Percentiles rank a stretch among this genome's conserved stretches.
Conservation (phyloP, 1,139 yeast species). For the Nadsonia starkeyi-henricii region DNA sequence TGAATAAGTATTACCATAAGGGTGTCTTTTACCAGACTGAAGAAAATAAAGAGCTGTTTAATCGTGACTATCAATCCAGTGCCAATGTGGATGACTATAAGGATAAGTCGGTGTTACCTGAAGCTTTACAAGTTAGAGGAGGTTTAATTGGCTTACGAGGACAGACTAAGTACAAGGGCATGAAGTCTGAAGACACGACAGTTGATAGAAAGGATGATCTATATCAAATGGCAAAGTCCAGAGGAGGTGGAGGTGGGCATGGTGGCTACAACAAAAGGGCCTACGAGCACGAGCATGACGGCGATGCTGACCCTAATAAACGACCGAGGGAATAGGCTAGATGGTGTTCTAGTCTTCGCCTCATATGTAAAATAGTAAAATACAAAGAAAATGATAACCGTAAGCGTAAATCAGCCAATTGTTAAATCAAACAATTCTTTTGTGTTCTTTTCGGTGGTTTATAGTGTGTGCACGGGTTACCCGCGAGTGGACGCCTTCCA, state of each 20-base stretch:
- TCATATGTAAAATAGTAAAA: no score
- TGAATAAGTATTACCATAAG: constrained; percentile 22
- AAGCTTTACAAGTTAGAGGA: constrained; percentile 19
- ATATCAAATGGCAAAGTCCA: constrained; percentile 7
- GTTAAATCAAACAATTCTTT: no score
- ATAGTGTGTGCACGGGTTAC: no score
- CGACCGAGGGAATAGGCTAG: no score
- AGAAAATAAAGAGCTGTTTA: constrained; percentile 13
- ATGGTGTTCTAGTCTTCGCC: no score
- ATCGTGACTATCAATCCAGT: constrained; percentile 19
- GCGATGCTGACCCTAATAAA: no score
- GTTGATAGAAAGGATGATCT: constrained; percentile 3
- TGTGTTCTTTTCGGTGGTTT: no score
- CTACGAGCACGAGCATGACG: no score
- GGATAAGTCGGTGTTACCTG: constrained; percentile 20
- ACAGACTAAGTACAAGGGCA: constrained; percentile 13
- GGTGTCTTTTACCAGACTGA: constrained; percentile 27
- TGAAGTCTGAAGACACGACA: constrained; percentile 20
- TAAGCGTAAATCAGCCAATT: no score
- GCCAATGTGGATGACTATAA: constrained; percentile 19
- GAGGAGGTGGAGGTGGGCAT: background rate
- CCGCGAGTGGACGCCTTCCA: no score
- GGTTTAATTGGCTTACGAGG: constrained; percentile 18
- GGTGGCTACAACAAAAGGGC: background rate
- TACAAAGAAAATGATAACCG: no score